A percentile compares a stretch with the other conserved stretches of the same genome.
Conservation (phyloP, 768 basidiomycete genomes). For the Suillus paluster region DNA sequence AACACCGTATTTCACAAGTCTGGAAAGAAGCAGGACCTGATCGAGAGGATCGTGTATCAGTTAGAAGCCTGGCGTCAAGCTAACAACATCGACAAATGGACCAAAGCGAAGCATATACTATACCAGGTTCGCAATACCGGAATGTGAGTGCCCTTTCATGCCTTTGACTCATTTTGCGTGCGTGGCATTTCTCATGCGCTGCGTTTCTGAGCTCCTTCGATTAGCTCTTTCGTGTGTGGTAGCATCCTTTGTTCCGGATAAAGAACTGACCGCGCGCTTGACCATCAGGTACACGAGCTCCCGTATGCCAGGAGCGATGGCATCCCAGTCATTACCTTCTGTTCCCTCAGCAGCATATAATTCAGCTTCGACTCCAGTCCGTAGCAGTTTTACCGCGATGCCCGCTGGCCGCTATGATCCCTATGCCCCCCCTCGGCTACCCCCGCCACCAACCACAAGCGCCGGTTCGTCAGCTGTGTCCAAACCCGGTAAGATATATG, state of each 20-base stretch:
- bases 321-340: conserved; percentile 29
- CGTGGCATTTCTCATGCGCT: conserved; percentile 15
- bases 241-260: conserved; percentile 4
- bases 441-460: conserved; percentile 40
- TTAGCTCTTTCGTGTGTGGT: conserved; percentile 13
- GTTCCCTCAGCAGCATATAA: conserved; percentile 23
- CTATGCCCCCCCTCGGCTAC: conserved; percentile 61
- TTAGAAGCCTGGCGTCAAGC: conserved; percentile 64
- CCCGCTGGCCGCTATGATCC: conserved; percentile 62
- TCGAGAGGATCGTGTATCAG: conserved; percentile 68
- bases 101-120: conserved; percentile 68
- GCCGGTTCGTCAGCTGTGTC: conserved; percentile 36
- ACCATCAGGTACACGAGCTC: conserved; percentile 31
- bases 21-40: conserved; percentile 88
- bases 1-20: conserved; percentile 67
- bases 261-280: conserved; percentile 19
- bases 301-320: conserved; percentile 28
- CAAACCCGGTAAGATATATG: conserved; percentile 32
- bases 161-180: conserved; percentile 13
- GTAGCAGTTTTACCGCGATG: conserved; percentile 24
- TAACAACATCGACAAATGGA: conserved; percentile 67
- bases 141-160: conserved; percentile 55
- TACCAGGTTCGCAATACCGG: conserved; percentile 67
- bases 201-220: neutral
- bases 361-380: conserved; percentile 19